Evolutionary conservation across 2,329 filamentous ascomycete species (phyloP).

Genomic region (Claviceps paspali): DNA sequence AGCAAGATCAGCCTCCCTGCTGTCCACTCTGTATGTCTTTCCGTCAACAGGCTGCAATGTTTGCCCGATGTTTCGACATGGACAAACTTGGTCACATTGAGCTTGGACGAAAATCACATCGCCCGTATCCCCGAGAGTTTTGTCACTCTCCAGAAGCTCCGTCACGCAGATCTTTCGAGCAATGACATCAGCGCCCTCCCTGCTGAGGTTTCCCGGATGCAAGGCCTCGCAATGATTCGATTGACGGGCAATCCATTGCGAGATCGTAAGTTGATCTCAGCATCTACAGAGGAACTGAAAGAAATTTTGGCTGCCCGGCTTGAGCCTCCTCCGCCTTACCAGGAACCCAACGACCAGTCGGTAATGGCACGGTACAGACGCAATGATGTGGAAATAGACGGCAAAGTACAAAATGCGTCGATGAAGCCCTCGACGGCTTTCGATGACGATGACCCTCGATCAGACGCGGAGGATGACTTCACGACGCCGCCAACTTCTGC

Average conservation of each 20-base stretch:
- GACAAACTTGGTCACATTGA: constrained; percentile 55
- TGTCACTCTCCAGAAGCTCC: constrained; percentile 47
- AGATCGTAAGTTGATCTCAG: constrained; percentile 72
- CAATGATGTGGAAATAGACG: constrained; percentile 18
- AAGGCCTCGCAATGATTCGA: constrained; percentile 56
- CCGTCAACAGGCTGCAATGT: constrained; percentile 59
- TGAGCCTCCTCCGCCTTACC: constrained; percentile 35
- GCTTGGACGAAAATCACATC: constrained; percentile 71
- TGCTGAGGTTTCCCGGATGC: constrained; percentile 65
- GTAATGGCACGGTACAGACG: constrained; percentile 10
- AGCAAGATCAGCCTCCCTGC: constrained; percentile 48
- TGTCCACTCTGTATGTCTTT: constrained; percentile 60
- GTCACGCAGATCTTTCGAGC: constrained; percentile 66
- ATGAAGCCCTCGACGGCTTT: constrained; percentile 8
- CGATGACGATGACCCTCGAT: constrained; percentile 28
- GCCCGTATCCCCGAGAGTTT: constrained; percentile 64
- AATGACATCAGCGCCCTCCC: constrained; percentile 71
- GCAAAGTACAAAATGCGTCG: constrained; percentile 4
- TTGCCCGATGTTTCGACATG: constrained; percentile 65
- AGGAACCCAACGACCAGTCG: constrained; percentile 15
- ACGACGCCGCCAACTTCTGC: constrained; percentile 41
- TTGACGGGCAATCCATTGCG: constrained; percentile 81
- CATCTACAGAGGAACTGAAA: constrained; percentile 71
- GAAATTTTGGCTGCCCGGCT: constrained; percentile 52
- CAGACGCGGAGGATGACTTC: constrained; percentile 38